Evolutionary conservation across 768 basidiomycete genomes (phyloP).

Genomic region (Panaeolus papilionaceus): DNA sequence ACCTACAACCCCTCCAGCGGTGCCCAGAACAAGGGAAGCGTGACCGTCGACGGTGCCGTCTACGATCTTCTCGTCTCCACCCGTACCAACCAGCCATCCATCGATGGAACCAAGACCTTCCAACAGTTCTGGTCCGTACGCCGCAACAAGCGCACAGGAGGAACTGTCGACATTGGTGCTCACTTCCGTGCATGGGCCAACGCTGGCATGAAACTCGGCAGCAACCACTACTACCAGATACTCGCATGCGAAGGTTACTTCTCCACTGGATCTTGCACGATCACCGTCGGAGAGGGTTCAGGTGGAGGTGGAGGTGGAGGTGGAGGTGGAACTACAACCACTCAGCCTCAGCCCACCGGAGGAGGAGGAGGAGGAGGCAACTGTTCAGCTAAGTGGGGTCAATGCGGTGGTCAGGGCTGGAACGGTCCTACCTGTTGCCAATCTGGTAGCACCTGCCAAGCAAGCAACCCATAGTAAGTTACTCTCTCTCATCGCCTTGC

Average conservation of each 20-base stretch:
- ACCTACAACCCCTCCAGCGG: slow-evolving; percentile 44
- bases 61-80: slow-evolving; percentile 48
- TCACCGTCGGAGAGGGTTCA: background rate
- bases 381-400: slow-evolving; percentile 14
- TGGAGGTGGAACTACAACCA: background rate
- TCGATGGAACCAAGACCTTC: slow-evolving; percentile 50
- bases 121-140: slow-evolving; percentile 55
- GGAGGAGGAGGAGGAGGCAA: slow-evolving; percentile 8
- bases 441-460: slow-evolving; percentile 18
- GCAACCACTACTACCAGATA: slow-evolving; percentile 50
- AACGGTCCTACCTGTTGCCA: slow-evolving; percentile 21
- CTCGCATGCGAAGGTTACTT: slow-evolving; percentile 52
- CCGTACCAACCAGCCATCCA: slow-evolving; percentile 49
- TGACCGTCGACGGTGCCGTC: slow-evolving; percentile 46
- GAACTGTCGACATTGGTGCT: slow-evolving; percentile 41
- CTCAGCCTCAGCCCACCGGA: background rate
- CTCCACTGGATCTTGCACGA: slow-evolving; percentile 39
- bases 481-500: background rate
- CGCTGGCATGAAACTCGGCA: slow-evolving; percentile 44
- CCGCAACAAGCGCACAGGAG: slow-evolving; percentile 34
- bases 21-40: slow-evolving; percentile 40
- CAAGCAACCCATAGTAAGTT: slow-evolving; percentile 6
- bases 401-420: slow-evolving; percentile 27
- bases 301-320: background rate
- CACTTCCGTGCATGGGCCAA: slow-evolving; percentile 52